Evolutionary conservation across 148 eudicot genomes (phyloP).

Genomic region (Vaccinium myrtillus): DNA sequence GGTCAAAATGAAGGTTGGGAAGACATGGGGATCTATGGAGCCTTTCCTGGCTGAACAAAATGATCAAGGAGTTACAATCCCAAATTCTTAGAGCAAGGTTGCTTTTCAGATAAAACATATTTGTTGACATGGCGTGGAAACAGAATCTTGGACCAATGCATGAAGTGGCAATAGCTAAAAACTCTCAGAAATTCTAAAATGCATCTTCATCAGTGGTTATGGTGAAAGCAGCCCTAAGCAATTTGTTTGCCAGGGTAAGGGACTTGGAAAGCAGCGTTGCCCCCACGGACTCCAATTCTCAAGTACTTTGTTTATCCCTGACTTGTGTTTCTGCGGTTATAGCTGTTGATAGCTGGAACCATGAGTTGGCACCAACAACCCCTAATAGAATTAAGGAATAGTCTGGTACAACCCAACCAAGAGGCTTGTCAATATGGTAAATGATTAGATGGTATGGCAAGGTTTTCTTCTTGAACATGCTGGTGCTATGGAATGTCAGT

Average conservation of each 20-base stretch:
- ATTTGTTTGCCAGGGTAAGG: neutral
- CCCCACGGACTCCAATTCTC: neutral
- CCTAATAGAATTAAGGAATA: neutral
- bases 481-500: neutral
- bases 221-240: neutral
- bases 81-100: slow-evolving; percentile 3
- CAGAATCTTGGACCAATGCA: neutral
- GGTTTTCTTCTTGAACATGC: slow-evolving; percentile 1
- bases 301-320: neutral
- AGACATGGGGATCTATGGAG: slow-evolving; percentile 92
- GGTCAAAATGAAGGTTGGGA: slow-evolving; percentile 82
- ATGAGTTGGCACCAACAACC: neutral
- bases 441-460: neutral
- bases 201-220: neutral
- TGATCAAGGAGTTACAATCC: neutral
- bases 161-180: neutral
- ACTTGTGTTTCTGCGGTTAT: neutral
- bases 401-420: neutral
- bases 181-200: neutral
- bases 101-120: neutral
- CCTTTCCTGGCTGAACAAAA: slow-evolving; percentile 39
- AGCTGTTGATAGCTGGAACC: neutral
- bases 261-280: neutral
- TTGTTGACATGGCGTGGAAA: neutral
- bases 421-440: neutral